These are phyloP conservation scores for Mortierella antarctica DNA, from an alignment of 192 early-diverging fungal genomes.

Conservation along the genomic window DNA sequence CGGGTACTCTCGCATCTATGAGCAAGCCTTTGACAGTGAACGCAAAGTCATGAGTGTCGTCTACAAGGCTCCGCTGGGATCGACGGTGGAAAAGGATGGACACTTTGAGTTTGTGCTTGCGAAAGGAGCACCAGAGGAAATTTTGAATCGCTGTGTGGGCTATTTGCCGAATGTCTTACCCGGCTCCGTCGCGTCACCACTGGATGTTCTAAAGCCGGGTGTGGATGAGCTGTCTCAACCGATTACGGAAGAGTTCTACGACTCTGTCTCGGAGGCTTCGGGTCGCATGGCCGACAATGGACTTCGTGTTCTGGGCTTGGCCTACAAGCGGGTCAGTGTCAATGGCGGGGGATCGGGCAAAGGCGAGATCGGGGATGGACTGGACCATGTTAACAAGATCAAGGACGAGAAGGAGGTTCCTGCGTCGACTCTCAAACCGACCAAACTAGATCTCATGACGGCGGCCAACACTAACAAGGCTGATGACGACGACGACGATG, in stretches of 20 bases:
- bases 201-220: constrained; percentile 54
- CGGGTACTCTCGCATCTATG: constrained; percentile 71
- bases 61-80: constrained; percentile 58
- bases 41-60: constrained; percentile 94
- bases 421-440: constrained; percentile 25
- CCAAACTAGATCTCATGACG: constrained; percentile 32
- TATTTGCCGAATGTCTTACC: constrained; percentile 55
- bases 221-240: constrained; percentile 49
- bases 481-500: constrained; percentile 45
- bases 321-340: constrained; percentile 69
- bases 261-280: constrained; percentile 63
- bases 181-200: constrained; percentile 22
- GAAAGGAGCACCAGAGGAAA: constrained; percentile 94
- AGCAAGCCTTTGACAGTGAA: constrained; percentile 92
- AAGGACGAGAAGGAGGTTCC: constrained; percentile 63
- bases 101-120: constrained; percentile 68
- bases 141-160: constrained; percentile 73
- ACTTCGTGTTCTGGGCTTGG: constrained; percentile 89
- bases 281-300: constrained; percentile 67
- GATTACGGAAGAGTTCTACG: constrained; percentile 58
- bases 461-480: constrained; percentile 54
- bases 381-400: constrained; percentile 58
- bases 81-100: constrained; percentile 12
- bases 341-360: constrained; percentile 15
- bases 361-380: constrained; percentile 16